Base-by-base conservation (phyloP, 1,284 basidiomycete species). In the Takashimella koratensis region DNA sequence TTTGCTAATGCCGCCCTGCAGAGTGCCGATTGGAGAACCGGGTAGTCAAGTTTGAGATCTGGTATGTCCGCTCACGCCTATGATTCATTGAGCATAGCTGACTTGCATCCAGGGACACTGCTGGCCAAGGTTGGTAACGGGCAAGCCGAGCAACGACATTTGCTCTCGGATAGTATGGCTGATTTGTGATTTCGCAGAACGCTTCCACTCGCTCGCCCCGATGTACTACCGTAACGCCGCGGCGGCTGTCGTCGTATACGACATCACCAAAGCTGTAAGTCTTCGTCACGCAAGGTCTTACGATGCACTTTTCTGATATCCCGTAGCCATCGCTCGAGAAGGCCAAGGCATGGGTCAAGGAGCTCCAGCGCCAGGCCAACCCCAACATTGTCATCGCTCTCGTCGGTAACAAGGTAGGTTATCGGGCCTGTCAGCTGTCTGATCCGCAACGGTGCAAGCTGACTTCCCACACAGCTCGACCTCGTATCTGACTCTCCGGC, bases 161-260 rank as follows among this genome's bases (percentile, higher is more conserved):
- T n/a, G n/a, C n/a, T n/a, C n/a, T n/a, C n/a, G n/a, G n/a, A n/a
- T n/a, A n/a, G n/a, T n/a, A n/a, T n/a, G n/a, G n/a, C n/a, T n/a
- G n/a, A n/a, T n/a, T n/a, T n/a, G n/a, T n/a, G n/a, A n/a, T n/a
- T n/a, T 3, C 25, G 10, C 45, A 67, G 72, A 69, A 51, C 64
- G 72, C 44, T 76, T 76, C 65, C 73, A 77, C 62, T 73, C 66
- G 16, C 73, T 78, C 55, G 79, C 80, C 1, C 94, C 94, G 54
- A 96, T 98, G 89, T 98, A 98, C 81, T 98, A 98, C 82, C 86
- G 96, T 73, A 95, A 94, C 69, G 92, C 94, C 59, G 91, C 95
- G 68, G 95, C 95, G 53, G 95, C 96, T 23, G 84, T 98, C 50
- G 83, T 98, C 58, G 84, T 98, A 65, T 98, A 98, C 78, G 95